A percentile compares a stretch with the other conserved stretches of the same genome.
phyloP scores from a whole-genome alignment of 2,329 filamentous ascomycete genomes.

The Beauveria rudraprayagi region DNA sequence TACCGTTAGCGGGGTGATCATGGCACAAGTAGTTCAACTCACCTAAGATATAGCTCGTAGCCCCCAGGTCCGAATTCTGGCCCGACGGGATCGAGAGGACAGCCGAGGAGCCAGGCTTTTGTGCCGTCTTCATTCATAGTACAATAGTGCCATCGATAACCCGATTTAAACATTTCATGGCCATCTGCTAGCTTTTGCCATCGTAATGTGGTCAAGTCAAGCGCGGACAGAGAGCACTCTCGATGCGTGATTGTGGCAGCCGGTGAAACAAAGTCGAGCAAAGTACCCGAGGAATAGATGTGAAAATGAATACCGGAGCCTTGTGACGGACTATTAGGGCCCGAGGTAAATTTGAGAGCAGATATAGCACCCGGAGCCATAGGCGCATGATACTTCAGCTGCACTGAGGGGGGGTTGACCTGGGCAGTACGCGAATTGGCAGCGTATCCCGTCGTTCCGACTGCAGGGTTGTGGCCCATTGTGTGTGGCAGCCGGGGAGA shows the following conservation, averaged over 20 bases:
- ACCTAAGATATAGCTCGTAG: constrained; percentile 80
- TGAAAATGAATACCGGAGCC: constrained; percentile 92
- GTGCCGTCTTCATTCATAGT: constrained; percentile 92
- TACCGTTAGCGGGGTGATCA: constrained; percentile 14
- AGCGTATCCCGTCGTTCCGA: constrained; percentile 56
- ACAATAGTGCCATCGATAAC: constrained; percentile 98
- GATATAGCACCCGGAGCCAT: constrained; percentile 85
- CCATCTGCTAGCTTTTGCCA: constrained; percentile 96
- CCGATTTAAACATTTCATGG: constrained; percentile 81
- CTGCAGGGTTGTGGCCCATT: constrained; percentile 39
- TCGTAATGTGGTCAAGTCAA: constrained; percentile 77
- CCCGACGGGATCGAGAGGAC: constrained; percentile 62
- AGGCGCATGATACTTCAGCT: constrained; percentile 63
- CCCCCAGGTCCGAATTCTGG: constrained; percentile 60
- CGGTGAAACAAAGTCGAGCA: constrained; percentile 91
- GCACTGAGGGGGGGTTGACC: constrained; percentile 58
- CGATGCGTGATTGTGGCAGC: constrained; percentile 77
- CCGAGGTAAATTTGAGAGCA: constrained; percentile 74
- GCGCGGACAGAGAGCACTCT: constrained; percentile 82
- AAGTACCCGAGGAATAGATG: constrained; percentile 82
- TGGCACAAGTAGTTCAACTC: constrained; percentile 9
- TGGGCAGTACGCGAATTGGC: constrained; percentile 61
- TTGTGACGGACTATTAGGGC: constrained; percentile 77
- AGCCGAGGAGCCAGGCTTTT: constrained; percentile 94
- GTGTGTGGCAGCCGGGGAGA: constrained; percentile 47